Evolutionary conservation across 1,284 basidiomycete genomes (phyloP).

Genomic region (Boletellus deceptivus): DNA sequence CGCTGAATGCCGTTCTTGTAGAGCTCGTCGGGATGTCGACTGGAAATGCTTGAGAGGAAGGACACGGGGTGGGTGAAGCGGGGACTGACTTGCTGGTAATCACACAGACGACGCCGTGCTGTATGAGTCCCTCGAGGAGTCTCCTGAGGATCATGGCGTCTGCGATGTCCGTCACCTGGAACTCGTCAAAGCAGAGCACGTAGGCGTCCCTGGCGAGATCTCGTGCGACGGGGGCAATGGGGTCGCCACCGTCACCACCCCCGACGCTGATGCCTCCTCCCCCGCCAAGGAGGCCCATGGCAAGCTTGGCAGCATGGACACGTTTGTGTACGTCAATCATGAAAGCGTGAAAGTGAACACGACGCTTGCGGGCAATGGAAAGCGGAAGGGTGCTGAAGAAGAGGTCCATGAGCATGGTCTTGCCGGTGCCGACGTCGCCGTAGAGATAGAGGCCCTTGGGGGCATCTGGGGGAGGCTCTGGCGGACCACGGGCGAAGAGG

Average conservation of each 20-base stretch:
- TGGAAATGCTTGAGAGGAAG: slow-evolving; percentile 34
- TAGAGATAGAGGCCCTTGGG: slow-evolving; percentile 96
- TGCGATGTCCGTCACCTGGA: slow-evolving; percentile 98
- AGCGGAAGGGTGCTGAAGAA: slow-evolving; percentile 89
- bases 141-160: slow-evolving; percentile 97
- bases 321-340: slow-evolving; percentile 99
- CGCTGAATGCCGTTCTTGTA: slow-evolving; percentile 99
- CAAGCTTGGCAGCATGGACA: slow-evolving; percentile 75
- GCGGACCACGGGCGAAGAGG: slow-evolving; percentile 52
- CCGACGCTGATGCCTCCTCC: slow-evolving; percentile 28
- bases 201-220: slow-evolving; percentile 85
- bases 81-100: slow-evolving; percentile 91
- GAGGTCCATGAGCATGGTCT: slow-evolving; percentile 99
- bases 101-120: slow-evolving; percentile 89
- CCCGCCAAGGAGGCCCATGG: slow-evolving; percentile 50
- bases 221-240: slow-evolving; percentile 85
- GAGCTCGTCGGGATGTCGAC: slow-evolving; percentile 94
- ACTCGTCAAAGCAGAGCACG: slow-evolving; percentile 97
- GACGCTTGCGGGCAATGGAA: slow-evolving; percentile 72
- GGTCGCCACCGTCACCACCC: slow-evolving; percentile 64
- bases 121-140: slow-evolving; percentile 81
- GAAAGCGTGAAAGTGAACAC: slow-evolving; percentile 97
- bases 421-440: slow-evolving; percentile 96
- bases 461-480: slow-evolving; percentile 48
- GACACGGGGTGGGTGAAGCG: not conserved